Evolutionary conservation across 2,329 filamentous ascomycete species (phyloP).

Genomic region (Nannizziopsis barbatae): DNA sequence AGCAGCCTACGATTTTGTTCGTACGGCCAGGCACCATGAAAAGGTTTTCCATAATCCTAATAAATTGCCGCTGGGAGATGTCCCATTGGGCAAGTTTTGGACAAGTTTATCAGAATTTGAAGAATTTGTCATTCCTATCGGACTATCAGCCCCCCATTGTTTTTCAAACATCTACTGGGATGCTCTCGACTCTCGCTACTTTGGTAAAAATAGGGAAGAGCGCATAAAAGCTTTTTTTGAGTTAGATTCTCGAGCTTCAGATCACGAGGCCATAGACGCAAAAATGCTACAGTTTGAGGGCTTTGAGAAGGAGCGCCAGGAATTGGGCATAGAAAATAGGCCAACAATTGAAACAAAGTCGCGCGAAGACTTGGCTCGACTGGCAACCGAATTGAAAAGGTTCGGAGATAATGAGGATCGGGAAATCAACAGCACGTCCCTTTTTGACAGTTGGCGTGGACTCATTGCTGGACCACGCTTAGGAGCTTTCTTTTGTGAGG

Average conservation of each 20-base stretch:
- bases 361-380: not conserved
- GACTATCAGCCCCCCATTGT: slow-evolving; percentile 3
- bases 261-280: not conserved
- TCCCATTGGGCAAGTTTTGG: not conserved
- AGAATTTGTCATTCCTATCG: slow-evolving; percentile 2
- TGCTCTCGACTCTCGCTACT: not conserved
- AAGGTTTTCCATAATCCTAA: not conserved
- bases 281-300: slow-evolving; percentile 1
- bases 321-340: slow-evolving; percentile 3
- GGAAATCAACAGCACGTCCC: not conserved
- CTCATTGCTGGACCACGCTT: not conserved
- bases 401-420: not conserved
- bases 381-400: not conserved
- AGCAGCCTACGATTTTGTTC: not conserved
- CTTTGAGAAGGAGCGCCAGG: slow-evolving; percentile 7
- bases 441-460: no score
- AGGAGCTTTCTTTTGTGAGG: not conserved
- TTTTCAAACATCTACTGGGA: slow-evolving; percentile 12
- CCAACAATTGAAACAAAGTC: not conserved
- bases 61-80: not conserved
- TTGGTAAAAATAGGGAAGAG: slow-evolving; percentile 1
- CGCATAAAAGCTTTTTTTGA: not conserved
- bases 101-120: not conserved
- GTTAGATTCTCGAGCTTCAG: not conserved
- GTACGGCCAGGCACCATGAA: not conserved